Base-by-base conservation (phyloP, 495 filamentous ascomycete species). In the Glonium stellatum region DNA sequence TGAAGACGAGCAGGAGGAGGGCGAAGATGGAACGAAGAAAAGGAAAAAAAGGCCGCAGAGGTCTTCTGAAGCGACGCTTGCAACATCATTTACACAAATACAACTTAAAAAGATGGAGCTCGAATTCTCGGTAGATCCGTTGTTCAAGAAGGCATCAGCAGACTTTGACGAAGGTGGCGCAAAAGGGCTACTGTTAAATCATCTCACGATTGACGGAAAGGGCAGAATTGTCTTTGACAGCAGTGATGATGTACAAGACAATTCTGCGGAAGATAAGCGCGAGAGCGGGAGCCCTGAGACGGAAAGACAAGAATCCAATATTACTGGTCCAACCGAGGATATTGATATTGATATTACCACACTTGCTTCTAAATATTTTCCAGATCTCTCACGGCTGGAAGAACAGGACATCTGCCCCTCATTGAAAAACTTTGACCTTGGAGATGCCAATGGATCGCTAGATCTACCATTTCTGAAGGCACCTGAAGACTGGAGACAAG, bases 101-200 rank as follows among this genome's bases (percentile, higher is more conserved):
- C 90, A 95, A 72, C 79, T 97, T 50, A 97, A 99, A 71, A 97
- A 97, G 69, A 89, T 97, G 62, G 93, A 99, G 63, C 82, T 97
- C 35, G 93, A 99, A 68, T 96, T 99, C 62, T 87, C 90, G 1
- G 93, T 99, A 23, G 93, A 99, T 67, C 93, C 93, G 3, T 76
- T 99, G 8, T 99, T 97, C 81, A 97, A 97, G 70, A 99, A 99
- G 67, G 95, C 91, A 0, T 92, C 92, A 2, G 93, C 93, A 22
- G 93, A 99, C 71, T 97, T 97, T 68, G 93, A 99, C 68, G 93
- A 99, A 76, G 93, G 93, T 23, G 93, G 93, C 53, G 95, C 95
- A 18, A 99, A 97, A 75, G 93, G 93, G 2, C 79, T 99, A 36
- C 77, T 99, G 21, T 78, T 99, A 18, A 99, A 99, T 71, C 91